Percentiles rank a stretch among this genome's conserved stretches.
Evolutionary conservation across 345 rosid genomes (phyloP).

Genomic region (Acer campestre): DNA sequence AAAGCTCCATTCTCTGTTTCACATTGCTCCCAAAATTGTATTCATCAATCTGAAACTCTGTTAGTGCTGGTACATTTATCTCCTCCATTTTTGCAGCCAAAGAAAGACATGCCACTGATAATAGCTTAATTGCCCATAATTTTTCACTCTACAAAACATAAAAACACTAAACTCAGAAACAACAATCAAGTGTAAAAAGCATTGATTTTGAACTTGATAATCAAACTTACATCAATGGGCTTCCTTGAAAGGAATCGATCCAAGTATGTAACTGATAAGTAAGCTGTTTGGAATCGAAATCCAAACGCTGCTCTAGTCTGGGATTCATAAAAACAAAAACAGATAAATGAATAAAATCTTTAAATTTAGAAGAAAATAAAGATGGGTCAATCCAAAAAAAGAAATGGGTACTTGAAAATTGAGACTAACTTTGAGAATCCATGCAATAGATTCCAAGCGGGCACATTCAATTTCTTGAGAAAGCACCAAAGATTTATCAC

Average conservation of each 20-base stretch:
- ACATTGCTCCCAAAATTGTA: conserved; percentile 39
- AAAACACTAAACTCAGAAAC: not conserved
- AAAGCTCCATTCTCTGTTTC: conserved; percentile 72
- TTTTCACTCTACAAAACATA: conserved; percentile 33
- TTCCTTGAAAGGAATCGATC: conserved; percentile 52
- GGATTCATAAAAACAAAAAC: conserved; percentile 19
- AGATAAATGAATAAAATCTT: not conserved
- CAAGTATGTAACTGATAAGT: conserved; percentile 52
- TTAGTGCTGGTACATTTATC: conserved; percentile 39
- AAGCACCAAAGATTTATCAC: conserved; percentile 25
- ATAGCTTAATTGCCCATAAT: conserved; percentile 52
- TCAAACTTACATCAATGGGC: conserved; percentile 44
- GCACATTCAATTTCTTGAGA: conserved; percentile 35
- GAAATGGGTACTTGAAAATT: conserved; percentile 13
- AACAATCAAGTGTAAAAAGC: not conserved
- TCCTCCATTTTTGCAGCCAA: conserved; percentile 76
- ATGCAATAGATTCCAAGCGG: conserved; percentile 48
- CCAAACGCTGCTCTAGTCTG: conserved; percentile 50
- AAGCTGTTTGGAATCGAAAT: conserved; percentile 52
- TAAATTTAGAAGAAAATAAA: not conserved
- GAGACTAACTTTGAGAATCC: conserved; percentile 57
- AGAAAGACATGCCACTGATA: conserved; percentile 64
- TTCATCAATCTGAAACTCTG: conserved; percentile 43
- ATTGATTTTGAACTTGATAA: not conserved
- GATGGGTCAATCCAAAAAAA: conserved; percentile 2